A percentile compares a stretch with the other conserved stretches of the same genome.
Evolutionary conservation across 768 basidiomycete species (phyloP).

Genomic region (Leccinum aurantiacum): DNA sequence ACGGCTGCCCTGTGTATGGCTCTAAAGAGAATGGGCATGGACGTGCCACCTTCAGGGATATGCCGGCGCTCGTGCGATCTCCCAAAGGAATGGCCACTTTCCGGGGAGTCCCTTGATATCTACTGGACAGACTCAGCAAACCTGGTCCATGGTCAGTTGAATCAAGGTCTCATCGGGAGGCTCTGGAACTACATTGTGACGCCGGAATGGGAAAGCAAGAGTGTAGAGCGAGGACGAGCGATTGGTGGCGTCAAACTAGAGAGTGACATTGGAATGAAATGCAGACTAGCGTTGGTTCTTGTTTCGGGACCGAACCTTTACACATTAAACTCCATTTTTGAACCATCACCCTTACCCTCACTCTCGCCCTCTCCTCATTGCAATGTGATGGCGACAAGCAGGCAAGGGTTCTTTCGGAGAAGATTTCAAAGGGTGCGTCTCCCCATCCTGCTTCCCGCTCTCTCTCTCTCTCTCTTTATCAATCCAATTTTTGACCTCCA

Average conservation of each 20-base stretch:
- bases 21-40: slow-evolving; percentile 28
- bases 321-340: too few species aligned
- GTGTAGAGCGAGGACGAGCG: slow-evolving; percentile 38
- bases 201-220: slow-evolving; percentile 38
- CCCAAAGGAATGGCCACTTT: slow-evolving; percentile 74
- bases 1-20: slow-evolving; percentile 15
- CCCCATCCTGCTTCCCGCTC: slow-evolving; percentile 1
- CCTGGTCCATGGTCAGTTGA: slow-evolving; percentile 32
- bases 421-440: slow-evolving; percentile 91
- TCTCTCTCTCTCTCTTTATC: slow-evolving; percentile 10
- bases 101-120: slow-evolving; percentile 53
- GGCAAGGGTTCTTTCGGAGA: slow-evolving; percentile 99
- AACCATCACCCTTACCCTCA: too few species aligned
- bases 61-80: slow-evolving; percentile 68
- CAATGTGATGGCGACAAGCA: too few species aligned
- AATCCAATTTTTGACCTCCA: background rate
- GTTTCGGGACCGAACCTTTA: background rate
- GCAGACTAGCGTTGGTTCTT: slow-evolving; percentile 40
- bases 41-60: slow-evolving; percentile 62
- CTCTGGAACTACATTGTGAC: slow-evolving; percentile 19
- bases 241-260: slow-evolving; percentile 27
- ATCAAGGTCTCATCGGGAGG: slow-evolving; percentile 20
- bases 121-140: slow-evolving; percentile 43
- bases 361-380: too few species aligned
- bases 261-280: slow-evolving; percentile 54